A percentile compares a stretch with the other conserved stretches of the same genome.
These are phyloP conservation scores for Harringtonia lauricola DNA, from an alignment of 2,329 filamentous ascomycete species.

Conservation along the genomic window DNA sequence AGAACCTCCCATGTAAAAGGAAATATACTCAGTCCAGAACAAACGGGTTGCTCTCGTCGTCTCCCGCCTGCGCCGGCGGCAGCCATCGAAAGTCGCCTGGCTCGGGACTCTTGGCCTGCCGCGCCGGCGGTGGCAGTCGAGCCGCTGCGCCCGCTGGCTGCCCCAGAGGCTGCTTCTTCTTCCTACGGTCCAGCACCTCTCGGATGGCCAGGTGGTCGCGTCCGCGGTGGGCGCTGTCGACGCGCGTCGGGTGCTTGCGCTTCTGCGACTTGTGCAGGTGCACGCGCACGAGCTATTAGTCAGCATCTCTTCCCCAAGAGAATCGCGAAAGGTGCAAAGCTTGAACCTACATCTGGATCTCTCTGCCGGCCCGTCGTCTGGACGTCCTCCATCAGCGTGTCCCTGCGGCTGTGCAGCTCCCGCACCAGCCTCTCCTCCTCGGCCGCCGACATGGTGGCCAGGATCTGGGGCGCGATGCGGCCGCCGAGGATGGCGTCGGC, in stretches of 20 bases:
- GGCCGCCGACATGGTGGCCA: constrained; percentile 1
- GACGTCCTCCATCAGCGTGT: too few relatives aligned
- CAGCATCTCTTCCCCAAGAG: too few relatives aligned
- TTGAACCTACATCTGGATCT: too few relatives aligned
- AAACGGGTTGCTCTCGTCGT: constrained; percentile 3
- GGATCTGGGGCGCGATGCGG: constrained; percentile 10
- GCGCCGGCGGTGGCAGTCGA: not conserved
- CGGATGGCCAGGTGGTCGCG: constrained; percentile 5
- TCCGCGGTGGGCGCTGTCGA: not conserved
- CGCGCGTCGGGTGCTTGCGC: not conserved
- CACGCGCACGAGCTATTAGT: too few relatives aligned
- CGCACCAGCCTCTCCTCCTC: not conserved
- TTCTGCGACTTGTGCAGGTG: not conserved
- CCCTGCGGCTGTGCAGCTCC: not conserved
- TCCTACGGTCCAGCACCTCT: constrained; percentile 4
- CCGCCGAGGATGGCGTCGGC: constrained; percentile 18
- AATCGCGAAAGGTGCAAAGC: too few relatives aligned
- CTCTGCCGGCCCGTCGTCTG: too few relatives aligned
- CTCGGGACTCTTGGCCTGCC: too few relatives aligned
- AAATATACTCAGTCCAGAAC: constrained; percentile 9
- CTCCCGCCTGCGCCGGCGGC: not conserved
- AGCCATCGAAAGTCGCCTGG: too few relatives aligned
- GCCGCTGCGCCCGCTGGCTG: not conserved
- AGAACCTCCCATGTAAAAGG: not conserved
- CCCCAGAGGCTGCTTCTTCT: too few relatives aligned